Conservation (phyloP, 2,329 filamentous ascomycete species). For the Aspergillus fumigatus region DNA sequence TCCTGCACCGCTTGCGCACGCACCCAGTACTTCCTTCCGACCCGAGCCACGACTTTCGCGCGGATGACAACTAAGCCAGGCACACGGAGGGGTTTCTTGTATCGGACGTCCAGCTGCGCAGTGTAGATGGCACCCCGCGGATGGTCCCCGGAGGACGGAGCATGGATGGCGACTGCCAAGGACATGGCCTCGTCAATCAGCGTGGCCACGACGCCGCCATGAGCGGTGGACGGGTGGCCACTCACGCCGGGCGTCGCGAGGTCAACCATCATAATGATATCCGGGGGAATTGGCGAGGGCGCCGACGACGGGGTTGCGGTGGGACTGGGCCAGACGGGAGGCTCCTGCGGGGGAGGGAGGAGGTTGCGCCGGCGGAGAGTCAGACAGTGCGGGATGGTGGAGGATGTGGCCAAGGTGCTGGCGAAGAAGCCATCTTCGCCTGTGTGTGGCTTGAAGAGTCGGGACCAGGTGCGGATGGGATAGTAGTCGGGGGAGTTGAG, state of each 20-base stretch:
- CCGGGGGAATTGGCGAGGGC: conserved; percentile 25
- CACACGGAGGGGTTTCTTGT: conserved; percentile 32
- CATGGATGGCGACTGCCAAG: conserved; percentile 31
- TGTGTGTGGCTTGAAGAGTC: conserved; percentile 33
- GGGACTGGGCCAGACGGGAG: conserved; percentile 23
- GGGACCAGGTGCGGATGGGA: conserved; percentile 37
- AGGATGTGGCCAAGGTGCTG: conserved; percentile 33
- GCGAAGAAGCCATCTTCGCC: conserved; percentile 44
- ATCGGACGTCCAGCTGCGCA: conserved; percentile 38
- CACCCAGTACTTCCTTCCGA: conserved; percentile 40
- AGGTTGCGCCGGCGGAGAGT: conserved; percentile 34
- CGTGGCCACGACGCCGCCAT: conserved; percentile 39
- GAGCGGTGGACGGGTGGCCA: conserved; percentile 36
- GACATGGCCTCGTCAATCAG: conserved; percentile 45
- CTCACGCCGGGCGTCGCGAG: conserved; percentile 34
- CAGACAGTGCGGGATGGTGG: conserved; percentile 39
- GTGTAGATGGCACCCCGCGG: conserved; percentile 35
- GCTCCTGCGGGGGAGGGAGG: conserved; percentile 12
- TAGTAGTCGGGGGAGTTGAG: conserved; percentile 34
- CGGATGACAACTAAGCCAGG: conserved; percentile 36
- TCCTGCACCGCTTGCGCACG: conserved; percentile 37
- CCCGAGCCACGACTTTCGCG: conserved; percentile 31
- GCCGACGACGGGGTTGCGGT: conserved; percentile 18
- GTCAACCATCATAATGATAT: conserved; percentile 34
- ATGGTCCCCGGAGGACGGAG: conserved; percentile 14